Evolutionary conservation across 441 rosid genomes (phyloP), one percentile per base, ranked within the genome.

Genomic region (Brassica balearica): DNA sequence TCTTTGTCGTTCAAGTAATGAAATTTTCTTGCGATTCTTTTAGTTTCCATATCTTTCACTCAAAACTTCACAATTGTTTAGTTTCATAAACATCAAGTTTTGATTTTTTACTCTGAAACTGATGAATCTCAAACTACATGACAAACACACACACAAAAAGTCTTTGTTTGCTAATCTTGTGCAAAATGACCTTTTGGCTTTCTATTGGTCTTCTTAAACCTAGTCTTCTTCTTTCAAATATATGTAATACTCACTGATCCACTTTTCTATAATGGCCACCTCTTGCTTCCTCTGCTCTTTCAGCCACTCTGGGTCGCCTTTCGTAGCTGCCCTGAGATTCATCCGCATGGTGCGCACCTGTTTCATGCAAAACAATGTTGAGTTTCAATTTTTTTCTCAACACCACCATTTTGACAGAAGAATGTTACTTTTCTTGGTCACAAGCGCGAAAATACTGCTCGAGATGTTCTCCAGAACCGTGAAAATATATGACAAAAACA

Each of bases 331-430:
- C 41, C 92, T 89, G 29, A 91, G 87, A 83, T 25, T 25, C 27
- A 25, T 90, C 93, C 0, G 81, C 86, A 78, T 91, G 92, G 80
- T 90, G 92, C 71, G 96, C 94, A 78, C 96, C 92, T 91, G 68
- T 68, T 34, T 60, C 72, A 72, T 5, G 15, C 55, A 66, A 58
- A 27, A 65, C 29, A 72, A 41, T 20, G 73, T 7, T 9, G 1
- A 1, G 7, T 65, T 34, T 66, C 22, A 1, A 1, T 67, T 48
- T 0, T n/a, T n/a, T 25, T 19, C 55, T 12, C 3, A 29, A 20
- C 9, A 3, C n/a, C 4, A 2, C 29, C 29, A 20, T 58, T 12
- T 1, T 27, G 0, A 59, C 20, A 67, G 10, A 8, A 20, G n/a
- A 65, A 59, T 14, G 77, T 32, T 81, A 88, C 93, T 91, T 67